Base-by-base conservation (phyloP, 2,329 filamentous ascomycete genomes). In the Bipolaris cookei region DNA sequence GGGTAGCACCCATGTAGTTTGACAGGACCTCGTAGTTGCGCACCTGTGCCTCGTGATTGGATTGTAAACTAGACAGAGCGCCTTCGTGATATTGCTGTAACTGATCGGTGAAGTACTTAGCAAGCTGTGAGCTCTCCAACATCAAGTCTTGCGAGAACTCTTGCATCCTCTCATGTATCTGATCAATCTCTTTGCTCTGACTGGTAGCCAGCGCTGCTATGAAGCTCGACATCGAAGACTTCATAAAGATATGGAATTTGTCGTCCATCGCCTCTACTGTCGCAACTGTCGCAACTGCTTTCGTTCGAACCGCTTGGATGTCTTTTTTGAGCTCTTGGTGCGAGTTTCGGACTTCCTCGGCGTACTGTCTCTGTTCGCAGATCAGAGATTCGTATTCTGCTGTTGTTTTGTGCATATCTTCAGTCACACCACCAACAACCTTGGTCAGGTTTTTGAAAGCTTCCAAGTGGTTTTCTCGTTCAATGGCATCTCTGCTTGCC, bases 401-500 rank as follows among this genome's bases (percentile, higher is more conserved):
- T 1, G 63, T 61, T 1, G 65, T 66, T 3, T 64, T 58, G 6
- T 64, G 59, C 20, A 75, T 61, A 7, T 56, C 60, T 1, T 65
- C 61, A 16, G 67, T 65, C 3, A 73, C 67, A 5, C 46, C 56
- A 8, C 61, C 54, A 35, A 72, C 64, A 7, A 70, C 63, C 37
- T 74, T 63, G 0, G 70, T 70, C 23, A 76, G 48, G 37, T 73
- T 72, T 43, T 75, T 74, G 58, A 76, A 73, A 2, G 63, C 64
- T 6, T 71, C 64, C 0, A 77, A 61, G 30, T 73, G 69, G 16
- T 70, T 71, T 75, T 82, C 82, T 67, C 84, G 85, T 55, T 88
- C 86, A 13, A 84, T 80, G 50, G 86, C 83, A 39, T 81, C 76
- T 35, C 86, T 81, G 39, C 84, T 82, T 25, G 86, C 85, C 59